Evolutionary conservation across 495 filamentous ascomycete genomes (phyloP).

Genomic region (Penicillium samsonianum): DNA sequence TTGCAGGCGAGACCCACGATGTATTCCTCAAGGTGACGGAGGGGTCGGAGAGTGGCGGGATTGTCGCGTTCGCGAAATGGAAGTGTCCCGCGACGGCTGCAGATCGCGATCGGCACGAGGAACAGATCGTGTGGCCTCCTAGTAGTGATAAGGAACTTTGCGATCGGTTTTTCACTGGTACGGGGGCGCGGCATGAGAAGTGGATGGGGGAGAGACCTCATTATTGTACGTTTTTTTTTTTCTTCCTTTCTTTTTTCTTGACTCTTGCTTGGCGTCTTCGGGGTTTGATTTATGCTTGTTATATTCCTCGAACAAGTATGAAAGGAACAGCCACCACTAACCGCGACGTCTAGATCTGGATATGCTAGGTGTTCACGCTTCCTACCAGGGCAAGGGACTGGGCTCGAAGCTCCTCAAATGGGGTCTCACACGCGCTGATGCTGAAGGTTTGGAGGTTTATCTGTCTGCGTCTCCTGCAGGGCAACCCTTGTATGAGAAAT

Average conservation of each 20-base stretch:
- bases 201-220: constrained; percentile 28
- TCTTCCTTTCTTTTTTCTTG: neutral
- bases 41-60: constrained; percentile 9
- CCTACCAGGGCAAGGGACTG: constrained; percentile 42
- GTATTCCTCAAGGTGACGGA: constrained; percentile 23
- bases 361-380: constrained; percentile 37
- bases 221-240: constrained; percentile 30
- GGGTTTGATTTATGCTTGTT: neutral
- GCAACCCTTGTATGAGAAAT: constrained; percentile 34
- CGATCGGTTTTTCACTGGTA: constrained; percentile 27
- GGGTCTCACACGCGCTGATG: constrained; percentile 44
- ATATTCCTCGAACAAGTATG: neutral
- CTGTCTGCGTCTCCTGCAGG: constrained; percentile 36
- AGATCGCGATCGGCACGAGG: constrained; percentile 16
- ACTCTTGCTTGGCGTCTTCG: neutral
- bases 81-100: constrained; percentile 11
- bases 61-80: constrained; percentile 33
- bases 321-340: neutral
- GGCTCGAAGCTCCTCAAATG: constrained; percentile 42
- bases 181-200: constrained; percentile 19
- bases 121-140: constrained; percentile 17
- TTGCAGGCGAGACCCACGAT: constrained; percentile 3
- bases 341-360: constrained; percentile 30
- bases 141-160: constrained; percentile 24
- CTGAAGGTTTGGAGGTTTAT: constrained; percentile 39